Evolutionary conservation across 2,329 filamentous ascomycete genomes (phyloP).

Genomic region (Microdochium nivale): DNA sequence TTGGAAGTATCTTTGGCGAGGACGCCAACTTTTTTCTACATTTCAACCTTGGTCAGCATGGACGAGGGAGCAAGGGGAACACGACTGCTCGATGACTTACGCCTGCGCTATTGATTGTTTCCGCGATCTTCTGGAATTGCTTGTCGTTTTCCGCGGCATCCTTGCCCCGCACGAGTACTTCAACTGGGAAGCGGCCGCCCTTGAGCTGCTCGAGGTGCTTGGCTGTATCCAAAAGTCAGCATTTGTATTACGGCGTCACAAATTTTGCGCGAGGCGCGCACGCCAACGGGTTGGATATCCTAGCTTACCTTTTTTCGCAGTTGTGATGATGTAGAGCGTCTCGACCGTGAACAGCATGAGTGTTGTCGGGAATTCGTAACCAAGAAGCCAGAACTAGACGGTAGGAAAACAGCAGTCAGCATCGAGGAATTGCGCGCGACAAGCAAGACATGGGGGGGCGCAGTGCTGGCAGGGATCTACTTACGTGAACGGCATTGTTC

Average conservation of each 20-base stretch:
- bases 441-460: constrained; percentile 3
- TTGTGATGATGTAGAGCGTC: constrained; percentile 85
- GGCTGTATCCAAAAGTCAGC: constrained; percentile 43
- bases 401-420: not conserved
- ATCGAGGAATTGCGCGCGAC: constrained; percentile 11
- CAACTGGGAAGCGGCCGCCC: constrained; percentile 83
- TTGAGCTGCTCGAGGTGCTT: constrained; percentile 90
- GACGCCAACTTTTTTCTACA: constrained; percentile 79
- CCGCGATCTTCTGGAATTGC: constrained; percentile 74
- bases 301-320: constrained; percentile 80
- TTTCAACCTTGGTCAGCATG: constrained; percentile 1
- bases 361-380: constrained; percentile 96
- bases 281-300: not conserved
- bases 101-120: constrained; percentile 79
- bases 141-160: constrained; percentile 87
- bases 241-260: not conserved
- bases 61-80: constrained; percentile 3
- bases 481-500: constrained; percentile 91
- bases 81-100: constrained; percentile 41
- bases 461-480: constrained; percentile 21
- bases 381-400: constrained; percentile 86
- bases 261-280: constrained; percentile 5
- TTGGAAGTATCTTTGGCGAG: constrained; percentile 75
- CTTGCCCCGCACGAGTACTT: constrained; percentile 86
- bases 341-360: constrained; percentile 88